phyloP scores from a whole-genome alignment of 176 grass and related monocot genomes.

The Zea luxurians region DNA sequence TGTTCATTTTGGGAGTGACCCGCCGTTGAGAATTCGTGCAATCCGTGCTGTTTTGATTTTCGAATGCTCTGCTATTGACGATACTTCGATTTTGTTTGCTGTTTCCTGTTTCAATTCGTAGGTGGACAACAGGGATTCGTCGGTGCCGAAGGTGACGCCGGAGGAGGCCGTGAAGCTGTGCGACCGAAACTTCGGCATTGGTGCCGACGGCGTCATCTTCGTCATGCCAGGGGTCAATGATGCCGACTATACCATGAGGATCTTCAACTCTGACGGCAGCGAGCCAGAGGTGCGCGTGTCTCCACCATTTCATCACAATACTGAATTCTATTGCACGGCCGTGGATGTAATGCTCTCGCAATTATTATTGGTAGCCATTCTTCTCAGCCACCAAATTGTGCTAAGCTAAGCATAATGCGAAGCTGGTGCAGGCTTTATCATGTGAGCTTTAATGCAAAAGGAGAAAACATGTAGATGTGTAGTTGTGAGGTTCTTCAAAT shows the following conservation, averaged over 20 bases:
- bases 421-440: background rate
- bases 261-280: conserved; percentile 95
- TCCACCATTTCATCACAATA: background rate
- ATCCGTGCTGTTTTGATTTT: background rate
- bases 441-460: background rate
- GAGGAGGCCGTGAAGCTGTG: conserved; percentile 78
- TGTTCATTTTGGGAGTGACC: background rate
- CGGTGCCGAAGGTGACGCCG: conserved; percentile 65
- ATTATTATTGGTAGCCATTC: background rate
- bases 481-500: background rate
- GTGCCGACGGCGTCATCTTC: conserved; percentile 89
- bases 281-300: conserved; percentile 72
- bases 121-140: conserved; percentile 85
- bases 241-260: conserved; percentile 89
- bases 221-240: conserved; percentile 68
- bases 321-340: background rate
- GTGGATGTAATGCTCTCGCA: too few relatives aligned
- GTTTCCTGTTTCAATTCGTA: conserved; percentile 30
- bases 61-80: background rate
- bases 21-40: conserved; percentile 15
- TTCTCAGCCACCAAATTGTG: background rate
- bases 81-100: background rate
- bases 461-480: background rate
- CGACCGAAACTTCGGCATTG: conserved; percentile 83
- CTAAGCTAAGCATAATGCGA: background rate